Evolutionary conservation across 306 rosid genomes (phyloP), one percentile per base, ranked within the genome.

Genomic region (Elaeagnus macrophylla): DNA sequence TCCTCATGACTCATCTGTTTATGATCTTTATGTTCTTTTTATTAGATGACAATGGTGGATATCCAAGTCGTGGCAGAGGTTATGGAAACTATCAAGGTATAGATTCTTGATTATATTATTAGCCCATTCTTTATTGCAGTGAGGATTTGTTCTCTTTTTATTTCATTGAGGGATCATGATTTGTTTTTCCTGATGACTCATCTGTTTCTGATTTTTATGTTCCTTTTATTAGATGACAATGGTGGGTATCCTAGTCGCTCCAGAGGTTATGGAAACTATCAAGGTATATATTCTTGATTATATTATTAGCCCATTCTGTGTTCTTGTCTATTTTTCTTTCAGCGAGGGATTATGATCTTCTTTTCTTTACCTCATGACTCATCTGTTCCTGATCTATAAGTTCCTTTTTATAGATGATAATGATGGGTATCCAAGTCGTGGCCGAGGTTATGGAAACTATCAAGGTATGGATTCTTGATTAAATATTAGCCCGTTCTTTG

Each of bases 231-330:
- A 7, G 39, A 61, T 86, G 97, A 86, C 63, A 82, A 91, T 69
- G 87, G 88, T 50, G 97, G 93, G 38, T 86, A 76, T 69, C 42
- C 83, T 49, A 86, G 73, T 70, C 76, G 75, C n/a, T n/a, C n/a
- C 12, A 37, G 54, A 13, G 67, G 67, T 7, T 39, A 51, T 39
- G 67, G 58, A 39, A 77, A 67, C 42, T 61, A 61, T 25, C 67
- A 66, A 66, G 89, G 89, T 82, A 62, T 56, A 48, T 11, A 36
- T 20, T 46, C 53, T 59, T 36, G 6, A 32, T 5, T 8, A 42
- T 39, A 11, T 42, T 42, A 15, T 45, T 12, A 13, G 17, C n/a
- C 7, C 15, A 45, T 39, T 40, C 14, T 12, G 45, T 39, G 10
- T 20, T 25, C 0, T 14, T 10, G 13, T n/a, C n/a, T n/a, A n/a